These are phyloP conservation scores for Colletotrichum coccodes DNA, from an alignment of 2,329 filamentous ascomycete genomes.

Conservation along the genomic window DNA sequence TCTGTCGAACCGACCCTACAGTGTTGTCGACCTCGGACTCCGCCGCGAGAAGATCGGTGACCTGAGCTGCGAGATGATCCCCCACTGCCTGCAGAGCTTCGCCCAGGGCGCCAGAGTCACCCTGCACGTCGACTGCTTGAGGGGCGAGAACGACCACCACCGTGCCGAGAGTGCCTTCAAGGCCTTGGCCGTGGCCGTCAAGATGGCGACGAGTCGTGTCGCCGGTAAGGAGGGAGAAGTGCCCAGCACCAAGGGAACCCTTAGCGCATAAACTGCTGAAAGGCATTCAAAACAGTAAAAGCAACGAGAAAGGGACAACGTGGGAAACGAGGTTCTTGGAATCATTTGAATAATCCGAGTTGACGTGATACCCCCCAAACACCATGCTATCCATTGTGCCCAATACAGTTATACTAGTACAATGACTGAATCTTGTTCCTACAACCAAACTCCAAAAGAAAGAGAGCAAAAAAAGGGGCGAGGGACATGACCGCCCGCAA, in stretches of 20 bases:
- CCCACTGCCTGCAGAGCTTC: conserved; percentile 94
- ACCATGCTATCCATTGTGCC: conserved; percentile 30
- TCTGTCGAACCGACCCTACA: conserved; percentile 90
- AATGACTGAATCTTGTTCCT: conserved; percentile 23
- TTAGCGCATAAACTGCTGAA: conserved; percentile 59
- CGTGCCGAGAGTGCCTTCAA: conserved; percentile 97
- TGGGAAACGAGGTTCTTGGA: conserved; percentile 19
- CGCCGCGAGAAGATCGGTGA: conserved; percentile 94
- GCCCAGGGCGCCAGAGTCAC: conserved; percentile 90
- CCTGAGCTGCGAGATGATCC: conserved; percentile 95
- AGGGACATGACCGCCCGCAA: conserved; percentile 17
- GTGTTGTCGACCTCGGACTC: conserved; percentile 84
- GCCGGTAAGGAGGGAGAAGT: conserved; percentile 90
- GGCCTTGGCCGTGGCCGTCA: conserved; percentile 87
- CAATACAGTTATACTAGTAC: conserved; percentile 29
- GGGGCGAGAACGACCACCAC: conserved; percentile 95
- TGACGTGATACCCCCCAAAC: conserved; percentile 33
- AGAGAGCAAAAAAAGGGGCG: not conserved
- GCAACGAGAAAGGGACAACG: not conserved
- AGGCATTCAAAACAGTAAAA: not conserved
- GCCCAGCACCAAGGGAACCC: conserved; percentile 93
- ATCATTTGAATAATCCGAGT: conserved; percentile 18
- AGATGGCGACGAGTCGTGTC: conserved; percentile 79
- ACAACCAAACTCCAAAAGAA: conserved; percentile 14
- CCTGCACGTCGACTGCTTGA: conserved; percentile 92